phyloP scores from a whole-genome alignment of 345 rosid species.

The Dovyalis caffra region DNA sequence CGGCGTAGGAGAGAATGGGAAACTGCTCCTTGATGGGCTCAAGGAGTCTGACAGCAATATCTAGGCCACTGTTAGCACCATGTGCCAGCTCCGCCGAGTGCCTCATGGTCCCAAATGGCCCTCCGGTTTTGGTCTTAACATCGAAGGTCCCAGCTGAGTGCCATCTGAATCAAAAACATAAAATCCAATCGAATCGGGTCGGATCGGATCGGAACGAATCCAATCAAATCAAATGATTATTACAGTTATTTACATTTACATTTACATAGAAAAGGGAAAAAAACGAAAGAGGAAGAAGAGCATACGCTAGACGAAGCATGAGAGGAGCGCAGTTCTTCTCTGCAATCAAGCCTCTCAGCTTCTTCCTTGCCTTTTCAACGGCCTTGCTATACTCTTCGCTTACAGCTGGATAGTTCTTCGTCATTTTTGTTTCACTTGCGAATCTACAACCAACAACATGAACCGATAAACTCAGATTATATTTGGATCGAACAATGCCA shows the following conservation, averaged over 20 bases:
- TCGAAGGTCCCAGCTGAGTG: slow-evolving; percentile 97
- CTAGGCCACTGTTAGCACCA: slow-evolving; percentile 81
- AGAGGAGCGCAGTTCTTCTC: slow-evolving; percentile 92
- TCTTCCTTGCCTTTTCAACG: slow-evolving; percentile 73
- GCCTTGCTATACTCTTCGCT: slow-evolving; percentile 79
- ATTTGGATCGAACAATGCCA: neutral
- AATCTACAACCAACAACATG: neutral
- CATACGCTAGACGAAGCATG: slow-evolving; percentile 93
- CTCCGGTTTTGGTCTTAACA: slow-evolving; percentile 75
- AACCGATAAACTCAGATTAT: too few relatives aligned
- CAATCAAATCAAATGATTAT: too few relatives aligned
- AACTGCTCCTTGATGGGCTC: slow-evolving; percentile 86
- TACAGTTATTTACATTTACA: too few relatives aligned
- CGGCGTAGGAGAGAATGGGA: slow-evolving; percentile 63
- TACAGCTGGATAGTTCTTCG: slow-evolving; percentile 79
- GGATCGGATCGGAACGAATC: neutral
- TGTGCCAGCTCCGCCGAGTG: slow-evolving; percentile 64
- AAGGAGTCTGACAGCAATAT: slow-evolving; percentile 77
- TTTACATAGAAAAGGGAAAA: neutral
- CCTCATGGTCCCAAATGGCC: slow-evolving; percentile 93
- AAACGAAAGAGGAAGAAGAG: neutral
- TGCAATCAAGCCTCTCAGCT: slow-evolving; percentile 83
- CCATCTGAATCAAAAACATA: slow-evolving; percentile 53
- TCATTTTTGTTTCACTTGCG: slow-evolving; percentile 41
- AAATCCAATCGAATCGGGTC: neutral